Evolutionary conservation across 164 flowering plant genomes (phyloP).

Genomic region (Dillenia turbinata): DNA sequence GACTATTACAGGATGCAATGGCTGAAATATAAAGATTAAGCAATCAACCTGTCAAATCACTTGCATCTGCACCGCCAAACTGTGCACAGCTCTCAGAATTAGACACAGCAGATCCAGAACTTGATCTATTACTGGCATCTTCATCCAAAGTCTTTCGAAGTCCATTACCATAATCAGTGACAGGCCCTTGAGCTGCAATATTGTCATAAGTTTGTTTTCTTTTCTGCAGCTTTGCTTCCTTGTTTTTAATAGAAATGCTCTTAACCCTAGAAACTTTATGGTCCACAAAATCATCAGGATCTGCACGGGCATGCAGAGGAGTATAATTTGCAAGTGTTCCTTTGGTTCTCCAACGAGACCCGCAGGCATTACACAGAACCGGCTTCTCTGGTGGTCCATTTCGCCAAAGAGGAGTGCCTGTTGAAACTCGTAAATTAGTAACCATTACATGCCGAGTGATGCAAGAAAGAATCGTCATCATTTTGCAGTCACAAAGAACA

Average conservation of each 20-base stretch:
- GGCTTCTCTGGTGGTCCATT: conserved; percentile 99
- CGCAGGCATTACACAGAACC: conserved; percentile 97
- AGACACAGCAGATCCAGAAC: conserved; percentile 91
- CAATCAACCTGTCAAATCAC: conserved; percentile 74
- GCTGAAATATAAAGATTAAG: no score
- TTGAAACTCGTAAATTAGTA: conserved; percentile 16
- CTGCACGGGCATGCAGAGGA: conserved; percentile 79
- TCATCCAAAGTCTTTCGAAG: conserved; percentile 55
- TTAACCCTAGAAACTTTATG: conserved; percentile 45
- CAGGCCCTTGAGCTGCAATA: conserved; percentile 19
- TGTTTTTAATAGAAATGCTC: conserved; percentile 49
- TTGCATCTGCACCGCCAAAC: conserved; percentile 68
- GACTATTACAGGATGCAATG: no score
- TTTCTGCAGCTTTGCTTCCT: conserved; percentile 53
- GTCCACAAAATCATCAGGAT: conserved; percentile 59
- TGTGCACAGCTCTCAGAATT: conserved; percentile 83
- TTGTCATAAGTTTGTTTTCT: conserved; percentile 42
- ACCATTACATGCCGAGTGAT: not conserved
- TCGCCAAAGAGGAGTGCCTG: conserved; percentile 99
- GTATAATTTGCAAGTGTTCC: conserved; percentile 89
- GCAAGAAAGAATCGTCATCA: no score
- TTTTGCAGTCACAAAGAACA: no score
- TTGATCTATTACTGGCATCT: conserved; percentile 78
- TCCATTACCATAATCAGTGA: conserved; percentile 32
- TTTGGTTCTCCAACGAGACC: conserved; percentile 97